A percentile compares a stretch with the other conserved stretches of the same genome.
Evolutionary conservation across 257 asterid species (phyloP).

Genomic region (Solanum virginianum): DNA sequence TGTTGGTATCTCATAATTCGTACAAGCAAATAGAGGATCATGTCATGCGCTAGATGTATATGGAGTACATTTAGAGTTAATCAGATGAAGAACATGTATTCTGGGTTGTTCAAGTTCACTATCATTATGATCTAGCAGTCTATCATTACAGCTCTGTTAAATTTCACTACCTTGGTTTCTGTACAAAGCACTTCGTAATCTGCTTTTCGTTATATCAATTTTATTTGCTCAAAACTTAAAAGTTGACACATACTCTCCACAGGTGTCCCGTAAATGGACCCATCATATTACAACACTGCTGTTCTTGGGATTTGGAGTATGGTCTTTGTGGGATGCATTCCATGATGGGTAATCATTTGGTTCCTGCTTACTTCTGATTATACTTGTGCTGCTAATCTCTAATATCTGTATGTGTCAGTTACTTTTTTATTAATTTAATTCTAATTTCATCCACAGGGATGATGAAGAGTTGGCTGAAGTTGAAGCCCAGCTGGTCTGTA

Average conservation of each 20-base stretch:
- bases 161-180: background rate
- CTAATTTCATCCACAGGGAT: conserved; percentile 38
- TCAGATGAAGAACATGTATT: background rate
- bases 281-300: conserved; percentile 82
- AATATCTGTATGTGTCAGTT: background rate
- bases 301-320: conserved; percentile 84
- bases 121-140: background rate
- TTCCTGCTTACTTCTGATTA: background rate
- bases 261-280: conserved; percentile 95
- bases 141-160: background rate
- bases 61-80: background rate
- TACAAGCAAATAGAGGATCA: background rate
- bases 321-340: conserved; percentile 98
- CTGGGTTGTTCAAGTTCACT: background rate
- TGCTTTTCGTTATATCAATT: background rate
- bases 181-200: background rate
- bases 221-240: background rate
- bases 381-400: background rate
- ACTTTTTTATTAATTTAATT: background rate
- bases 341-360: conserved; percentile 48
- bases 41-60: background rate
- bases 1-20: background rate
- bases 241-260: background rate
- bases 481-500: conserved; percentile 81
- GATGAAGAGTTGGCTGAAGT: conserved; percentile 80